These are phyloP conservation scores for Madurella mycetomatis DNA, from an alignment of 2,329 filamentous ascomycete genomes.

Conservation along the genomic window DNA sequence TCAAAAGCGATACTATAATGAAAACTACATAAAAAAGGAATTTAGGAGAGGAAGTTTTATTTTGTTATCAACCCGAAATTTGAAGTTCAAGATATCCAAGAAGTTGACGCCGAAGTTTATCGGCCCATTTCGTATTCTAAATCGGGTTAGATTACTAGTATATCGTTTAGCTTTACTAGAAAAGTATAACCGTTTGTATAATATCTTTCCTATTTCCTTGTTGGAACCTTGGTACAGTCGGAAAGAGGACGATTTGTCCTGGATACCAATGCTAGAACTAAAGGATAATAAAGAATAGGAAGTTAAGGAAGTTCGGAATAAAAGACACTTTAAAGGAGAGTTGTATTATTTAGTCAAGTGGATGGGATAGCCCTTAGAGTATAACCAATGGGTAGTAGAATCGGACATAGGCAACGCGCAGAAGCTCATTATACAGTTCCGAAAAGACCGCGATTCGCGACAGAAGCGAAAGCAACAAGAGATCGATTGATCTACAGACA, in stretches of 20 bases:
- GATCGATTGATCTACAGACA: too few relatives aligned
- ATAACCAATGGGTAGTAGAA: background rate
- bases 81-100: background rate
- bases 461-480: too few relatives aligned
- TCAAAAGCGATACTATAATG: background rate
- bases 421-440: too few relatives aligned
- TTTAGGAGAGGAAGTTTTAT: background rate
- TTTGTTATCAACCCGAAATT: background rate
- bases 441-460: too few relatives aligned
- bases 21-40: background rate
- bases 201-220: background rate
- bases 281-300: background rate
- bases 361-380: background rate
- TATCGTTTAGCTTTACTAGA: background rate
- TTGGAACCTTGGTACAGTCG: background rate
- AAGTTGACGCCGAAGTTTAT: constrained; percentile 1
- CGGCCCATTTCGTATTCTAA: background rate
- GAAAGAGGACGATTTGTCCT: background rate
- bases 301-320: background rate
- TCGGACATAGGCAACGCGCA: background rate
- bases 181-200: background rate
- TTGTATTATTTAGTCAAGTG: background rate
- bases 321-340: background rate
- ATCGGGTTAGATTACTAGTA: background rate
- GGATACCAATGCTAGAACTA: background rate